Evolutionary conservation across 2,329 filamentous ascomycete species (phyloP).

Genomic region (Periconia macrospinosa): DNA sequence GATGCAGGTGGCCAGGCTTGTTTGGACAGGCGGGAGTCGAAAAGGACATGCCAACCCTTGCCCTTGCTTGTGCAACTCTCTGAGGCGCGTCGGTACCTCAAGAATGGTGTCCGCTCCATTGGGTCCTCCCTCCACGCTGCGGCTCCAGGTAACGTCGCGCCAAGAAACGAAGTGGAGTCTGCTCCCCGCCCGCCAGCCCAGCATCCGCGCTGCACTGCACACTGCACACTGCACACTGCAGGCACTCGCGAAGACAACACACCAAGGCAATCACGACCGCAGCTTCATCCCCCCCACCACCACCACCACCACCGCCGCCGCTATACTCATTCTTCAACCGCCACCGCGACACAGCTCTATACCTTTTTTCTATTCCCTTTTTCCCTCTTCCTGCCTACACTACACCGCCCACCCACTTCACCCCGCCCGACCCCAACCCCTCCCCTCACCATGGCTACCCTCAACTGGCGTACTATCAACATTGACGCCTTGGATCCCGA

Average conservation of each 20-base stretch:
- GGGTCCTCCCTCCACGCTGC: slow-evolving; percentile 13
- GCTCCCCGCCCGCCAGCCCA: slow-evolving; percentile 23
- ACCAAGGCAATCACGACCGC: not conserved
- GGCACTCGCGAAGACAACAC: slow-evolving; percentile 18
- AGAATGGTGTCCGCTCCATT: slow-evolving; percentile 7
- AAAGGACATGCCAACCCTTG: slow-evolving; percentile 32
- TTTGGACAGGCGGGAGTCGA: slow-evolving; percentile 18
- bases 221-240: no score
- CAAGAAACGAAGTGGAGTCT: slow-evolving; percentile 30
- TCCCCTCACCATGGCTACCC: slow-evolving; percentile 45
- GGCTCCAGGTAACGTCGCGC: slow-evolving; percentile 18
- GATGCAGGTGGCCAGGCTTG: slow-evolving; percentile 19
- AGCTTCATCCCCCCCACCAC: slow-evolving; percentile 18
- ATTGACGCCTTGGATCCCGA: slow-evolving; percentile 90
- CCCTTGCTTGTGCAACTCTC: slow-evolving; percentile 38
- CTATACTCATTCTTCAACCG: not conserved
- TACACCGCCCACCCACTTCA: not conserved
- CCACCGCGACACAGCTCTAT: not conserved
- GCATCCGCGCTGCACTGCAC: slow-evolving; percentile 12
- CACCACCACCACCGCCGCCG: slow-evolving; percentile 14
- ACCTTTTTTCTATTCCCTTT: not conserved
- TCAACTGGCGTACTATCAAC: slow-evolving; percentile 86
- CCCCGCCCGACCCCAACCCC: slow-evolving; percentile 7
- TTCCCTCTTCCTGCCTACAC: not conserved
- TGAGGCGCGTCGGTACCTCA: slow-evolving; percentile 17